Percentiles rank a stretch among this genome's conserved stretches.
These are phyloP conservation scores for Pichia sp. DNA, from an alignment of 1,139 yeast genomes.

Conservation along the genomic window DNA sequence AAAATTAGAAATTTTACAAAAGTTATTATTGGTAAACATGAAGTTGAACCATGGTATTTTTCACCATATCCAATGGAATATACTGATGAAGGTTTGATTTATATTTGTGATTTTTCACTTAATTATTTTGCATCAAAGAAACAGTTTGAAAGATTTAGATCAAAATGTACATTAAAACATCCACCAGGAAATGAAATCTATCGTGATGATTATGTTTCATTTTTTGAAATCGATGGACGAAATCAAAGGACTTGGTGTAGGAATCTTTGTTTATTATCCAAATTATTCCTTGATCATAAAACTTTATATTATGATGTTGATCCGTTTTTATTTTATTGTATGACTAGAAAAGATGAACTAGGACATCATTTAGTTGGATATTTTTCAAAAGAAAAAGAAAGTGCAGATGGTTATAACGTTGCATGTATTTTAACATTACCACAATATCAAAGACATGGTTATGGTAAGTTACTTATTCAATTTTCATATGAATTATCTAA, in stretches of 20 bases:
- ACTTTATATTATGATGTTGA: slow-evolving; percentile 95
- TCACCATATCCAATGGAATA: slow-evolving; percentile 94
- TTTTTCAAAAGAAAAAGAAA: slow-evolving; percentile 93
- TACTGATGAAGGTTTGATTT: slow-evolving; percentile 84
- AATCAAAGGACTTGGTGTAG: slow-evolving; percentile 97
- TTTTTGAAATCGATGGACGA: slow-evolving; percentile 95
- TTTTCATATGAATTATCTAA: slow-evolving; percentile 87
- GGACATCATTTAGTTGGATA: slow-evolving; percentile 97
- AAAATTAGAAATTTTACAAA: slow-evolving; percentile 77
- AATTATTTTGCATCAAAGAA: slow-evolving; percentile 83
- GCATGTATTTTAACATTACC: slow-evolving; percentile 96
- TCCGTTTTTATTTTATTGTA: slow-evolving; percentile 90
- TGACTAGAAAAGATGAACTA: slow-evolving; percentile 81
- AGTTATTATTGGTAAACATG: slow-evolving; percentile 81
- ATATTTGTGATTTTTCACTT: slow-evolving; percentile 86
- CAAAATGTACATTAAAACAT: slow-evolving; percentile 79
- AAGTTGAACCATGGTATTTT: slow-evolving; percentile 98
- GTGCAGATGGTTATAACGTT: slow-evolving; percentile 91
- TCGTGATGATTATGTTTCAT: slow-evolving; percentile 74
- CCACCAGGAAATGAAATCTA: slow-evolving; percentile 99
- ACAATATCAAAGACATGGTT: slow-evolving; percentile 93
- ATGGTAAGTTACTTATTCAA: slow-evolving; percentile 84
- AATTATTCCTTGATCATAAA: slow-evolving; percentile 88
- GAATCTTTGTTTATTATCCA: slow-evolving; percentile 80
- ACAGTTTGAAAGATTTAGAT: slow-evolving; percentile 86